Evolutionary conservation across 2,329 filamentous ascomycete genomes (phyloP), one percentile per base, ranked within the genome.

Genomic region (Hypoxylon sp.): DNA sequence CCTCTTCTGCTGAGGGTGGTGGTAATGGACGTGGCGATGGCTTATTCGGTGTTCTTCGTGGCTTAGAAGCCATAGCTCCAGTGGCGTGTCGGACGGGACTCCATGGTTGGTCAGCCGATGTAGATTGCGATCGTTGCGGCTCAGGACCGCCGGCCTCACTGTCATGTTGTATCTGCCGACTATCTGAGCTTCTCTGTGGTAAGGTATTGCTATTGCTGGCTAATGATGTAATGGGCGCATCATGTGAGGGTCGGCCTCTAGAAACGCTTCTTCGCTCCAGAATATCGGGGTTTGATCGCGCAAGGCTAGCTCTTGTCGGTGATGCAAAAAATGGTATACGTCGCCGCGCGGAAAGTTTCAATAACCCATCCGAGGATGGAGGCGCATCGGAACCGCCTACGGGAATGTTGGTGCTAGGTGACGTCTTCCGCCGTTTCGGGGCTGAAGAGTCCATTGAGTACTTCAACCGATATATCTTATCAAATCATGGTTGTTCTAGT

Each of bases 291-390:
- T 91, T 87, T 51, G 87, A 85, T 69, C 87, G 85, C 63, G 88
- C 82, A 13, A 91, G 79, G 72, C 88, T 92, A 11, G 89, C 84
- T 75, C 84, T 88, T 0, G 89, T 91, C 0, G 90, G 89, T n/a
- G 89, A 91, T 59, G 87, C 87, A 74, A 89, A 91, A 0, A 89
- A 91, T 0, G 86, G 84, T 0, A 84, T 83, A 50, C 75, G 73
- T 6, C 76, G 70, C 41, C 78, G 76, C 17, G 78, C 58, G 36
- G 76, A 68, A 11, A 69, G 69, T 56, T 64, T 67, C 5, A 51
- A 48, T 30, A 64, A 59, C 17, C 63, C 69, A 19, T 73, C 66
- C 9, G 58, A 66, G 13, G 68, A 38, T 19, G 60, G 13, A 28
- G 66, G 46, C 17, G 49, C 53, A 51, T 63, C 59, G n/a, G 67